Evolutionary conservation across 306 rosid species (phyloP).

Genomic region (Malus fusca): DNA sequence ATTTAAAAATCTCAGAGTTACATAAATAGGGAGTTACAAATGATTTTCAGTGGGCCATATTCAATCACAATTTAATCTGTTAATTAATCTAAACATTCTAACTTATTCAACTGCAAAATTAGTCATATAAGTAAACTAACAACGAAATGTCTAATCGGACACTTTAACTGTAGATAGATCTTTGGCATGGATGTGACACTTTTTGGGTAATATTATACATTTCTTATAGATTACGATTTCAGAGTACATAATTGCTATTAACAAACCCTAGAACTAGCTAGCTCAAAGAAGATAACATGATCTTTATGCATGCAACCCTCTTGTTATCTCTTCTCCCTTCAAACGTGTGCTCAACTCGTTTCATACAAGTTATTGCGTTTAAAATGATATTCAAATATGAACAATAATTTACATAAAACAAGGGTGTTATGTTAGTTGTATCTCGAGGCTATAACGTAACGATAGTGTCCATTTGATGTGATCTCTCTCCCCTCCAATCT

Average conservation of each 20-base stretch:
- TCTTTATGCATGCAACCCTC: neutral
- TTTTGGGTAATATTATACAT: neutral
- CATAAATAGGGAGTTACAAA: neutral
- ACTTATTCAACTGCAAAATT: neutral
- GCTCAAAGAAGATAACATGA: neutral
- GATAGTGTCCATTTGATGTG: neutral
- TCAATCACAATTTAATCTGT: slow-evolving; percentile 5
- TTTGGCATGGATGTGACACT: neutral
- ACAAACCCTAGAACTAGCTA: neutral
- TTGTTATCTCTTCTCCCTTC: neutral
- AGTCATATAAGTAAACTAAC: neutral
- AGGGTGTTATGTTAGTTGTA: neutral
- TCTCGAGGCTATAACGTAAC: neutral
- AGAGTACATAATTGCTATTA: neutral
- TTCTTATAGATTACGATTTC: neutral
- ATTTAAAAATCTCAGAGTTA: neutral
- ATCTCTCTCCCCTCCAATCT: no score
- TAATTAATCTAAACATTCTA: neutral
- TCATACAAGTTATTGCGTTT: neutral
- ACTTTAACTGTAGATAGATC: neutral
- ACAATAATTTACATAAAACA: neutral
- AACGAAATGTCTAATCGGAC: neutral
- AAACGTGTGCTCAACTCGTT: neutral
- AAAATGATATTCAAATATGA: no score
- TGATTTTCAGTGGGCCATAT: slow-evolving; percentile 2